Percentiles rank a stretch among this genome's conserved stretches.
These are phyloP conservation scores for Vigna hirtella DNA, from an alignment of 306 rosid genomes.

Conservation along the genomic window DNA sequence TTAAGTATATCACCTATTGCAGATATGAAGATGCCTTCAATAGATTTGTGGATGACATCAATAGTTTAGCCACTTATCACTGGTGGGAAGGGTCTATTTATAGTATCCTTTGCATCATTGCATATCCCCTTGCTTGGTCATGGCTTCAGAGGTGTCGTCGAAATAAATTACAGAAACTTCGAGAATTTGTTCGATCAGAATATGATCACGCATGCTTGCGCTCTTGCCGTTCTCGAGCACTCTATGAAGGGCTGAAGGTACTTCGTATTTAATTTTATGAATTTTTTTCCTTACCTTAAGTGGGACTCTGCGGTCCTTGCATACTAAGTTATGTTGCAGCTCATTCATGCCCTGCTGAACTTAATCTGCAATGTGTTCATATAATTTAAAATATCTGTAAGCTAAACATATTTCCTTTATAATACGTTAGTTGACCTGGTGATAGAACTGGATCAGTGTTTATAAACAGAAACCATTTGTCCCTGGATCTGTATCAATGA, in stretches of 20 bases:
- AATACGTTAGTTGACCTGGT: conserved; percentile 6
- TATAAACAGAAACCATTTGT: not conserved
- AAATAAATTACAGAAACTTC: conserved; percentile 81
- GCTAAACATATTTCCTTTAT: not conserved
- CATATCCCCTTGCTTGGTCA: conserved; percentile 95
- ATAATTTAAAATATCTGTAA: not conserved
- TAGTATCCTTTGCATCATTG: conserved; percentile 77
- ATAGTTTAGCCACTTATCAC: conserved; percentile 84
- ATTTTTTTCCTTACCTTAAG: conserved; percentile 29
- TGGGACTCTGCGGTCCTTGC: conserved; percentile 1
- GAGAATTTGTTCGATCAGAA: conserved; percentile 95
- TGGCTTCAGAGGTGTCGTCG: conserved; percentile 92
- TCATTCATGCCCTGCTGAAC: not conserved
- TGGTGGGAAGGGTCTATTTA: conserved; percentile 99
- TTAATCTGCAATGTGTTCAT: not conserved
- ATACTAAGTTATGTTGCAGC: conserved; percentile 17
- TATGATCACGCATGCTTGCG: conserved; percentile 95
- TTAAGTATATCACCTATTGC: conserved; percentile 46
- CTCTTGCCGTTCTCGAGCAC: conserved; percentile 98
- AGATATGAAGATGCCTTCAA: conserved; percentile 96
- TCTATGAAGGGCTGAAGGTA: conserved; percentile 99
- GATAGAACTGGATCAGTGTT: not conserved
- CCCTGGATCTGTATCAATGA: conserved; percentile 4
- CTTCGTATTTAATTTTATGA: conserved; percentile 28
- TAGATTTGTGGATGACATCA: conserved; percentile 90